Percentiles rank a stretch among this genome's conserved stretches.
These are phyloP conservation scores for Penicillium cataractarum DNA, from an alignment of 495 filamentous ascomycete genomes.

Conservation along the genomic window DNA sequence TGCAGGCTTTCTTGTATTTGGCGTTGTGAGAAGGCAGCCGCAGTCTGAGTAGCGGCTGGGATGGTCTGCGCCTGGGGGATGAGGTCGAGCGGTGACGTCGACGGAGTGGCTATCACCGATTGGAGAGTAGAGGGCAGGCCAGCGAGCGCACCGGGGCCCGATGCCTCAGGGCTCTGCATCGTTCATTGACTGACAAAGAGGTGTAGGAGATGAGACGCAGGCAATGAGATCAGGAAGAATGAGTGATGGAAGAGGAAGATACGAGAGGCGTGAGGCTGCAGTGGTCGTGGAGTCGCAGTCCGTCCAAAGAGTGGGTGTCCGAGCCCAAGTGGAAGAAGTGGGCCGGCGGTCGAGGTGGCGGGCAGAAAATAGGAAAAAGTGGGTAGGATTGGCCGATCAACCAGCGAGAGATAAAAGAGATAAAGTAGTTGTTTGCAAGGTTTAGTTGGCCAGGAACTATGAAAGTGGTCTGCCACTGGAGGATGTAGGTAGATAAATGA, in stretches of 20 bases:
- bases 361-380: conserved; percentile 1
- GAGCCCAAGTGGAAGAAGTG: conserved; percentile 5
- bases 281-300: neutral
- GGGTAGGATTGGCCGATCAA: neutral
- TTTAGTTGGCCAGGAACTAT: neutral
- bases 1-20: conserved; percentile 35
- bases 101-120: conserved; percentile 38
- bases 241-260: neutral
- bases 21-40: conserved; percentile 26
- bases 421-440: neutral
- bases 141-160: conserved; percentile 44
- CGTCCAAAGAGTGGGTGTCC: neutral
- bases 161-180: conserved; percentile 51
- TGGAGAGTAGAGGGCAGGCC: conserved; percentile 42
- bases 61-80: conserved; percentile 11
- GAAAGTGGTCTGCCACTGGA: neutral
- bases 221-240: conserved; percentile 8
- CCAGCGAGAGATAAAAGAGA: neutral
- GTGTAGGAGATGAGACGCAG: neutral
- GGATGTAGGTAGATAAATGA: neutral
- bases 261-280: neutral
- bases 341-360: conserved; percentile 1
- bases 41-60: conserved; percentile 17
- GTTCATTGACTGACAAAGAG: conserved; percentile 42
- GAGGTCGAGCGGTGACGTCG: conserved; percentile 40